These are phyloP conservation scores for Auricularia sp. DNA, from an alignment of 768 basidiomycete genomes.

Conservation along the genomic window DNA sequence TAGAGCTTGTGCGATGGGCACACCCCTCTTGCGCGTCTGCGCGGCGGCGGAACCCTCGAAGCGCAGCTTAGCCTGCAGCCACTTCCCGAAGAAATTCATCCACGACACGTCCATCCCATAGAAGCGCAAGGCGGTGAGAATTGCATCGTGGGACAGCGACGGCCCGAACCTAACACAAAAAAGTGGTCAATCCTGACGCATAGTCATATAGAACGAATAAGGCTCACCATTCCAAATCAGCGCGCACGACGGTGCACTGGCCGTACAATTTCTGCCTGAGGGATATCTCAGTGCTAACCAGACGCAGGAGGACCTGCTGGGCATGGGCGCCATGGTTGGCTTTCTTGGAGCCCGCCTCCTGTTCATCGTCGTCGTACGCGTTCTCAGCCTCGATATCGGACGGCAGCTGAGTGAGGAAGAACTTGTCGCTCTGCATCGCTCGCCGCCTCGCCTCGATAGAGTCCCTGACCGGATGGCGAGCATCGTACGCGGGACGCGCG, in stretches of 20 bases:
- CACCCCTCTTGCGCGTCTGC: slow-evolving; percentile 29
- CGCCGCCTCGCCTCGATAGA: no score
- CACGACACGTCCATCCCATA: slow-evolving; percentile 26
- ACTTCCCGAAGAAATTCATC: slow-evolving; percentile 21
- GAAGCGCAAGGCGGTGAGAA: slow-evolving; percentile 29
- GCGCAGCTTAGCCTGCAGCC: slow-evolving; percentile 24
- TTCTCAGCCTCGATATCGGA: neutral
- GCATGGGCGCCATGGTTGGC: slow-evolving; percentile 8
- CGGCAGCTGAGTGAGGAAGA: no score
- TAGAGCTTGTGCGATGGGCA: slow-evolving; percentile 33
- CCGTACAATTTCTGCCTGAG: slow-evolving; percentile 28
- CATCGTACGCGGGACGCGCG: no score
- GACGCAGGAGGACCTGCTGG: slow-evolving; percentile 31
- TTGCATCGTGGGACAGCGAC: slow-evolving; percentile 29
- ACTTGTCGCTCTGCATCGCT: no score
- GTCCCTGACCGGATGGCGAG: no score
- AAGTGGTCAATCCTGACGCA: no score
- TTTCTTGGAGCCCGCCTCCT: no score
- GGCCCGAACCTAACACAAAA: slow-evolving; percentile 10
- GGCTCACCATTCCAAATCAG: slow-evolving; percentile 30
- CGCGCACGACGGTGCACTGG: slow-evolving; percentile 27
- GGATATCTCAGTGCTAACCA: slow-evolving; percentile 31
- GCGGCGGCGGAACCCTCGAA: slow-evolving; percentile 21
- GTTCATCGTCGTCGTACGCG: neutral
- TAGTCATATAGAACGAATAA: no score